phyloP scores from a whole-genome alignment of 331 rosid genomes.

The Quercus phellos region DNA sequence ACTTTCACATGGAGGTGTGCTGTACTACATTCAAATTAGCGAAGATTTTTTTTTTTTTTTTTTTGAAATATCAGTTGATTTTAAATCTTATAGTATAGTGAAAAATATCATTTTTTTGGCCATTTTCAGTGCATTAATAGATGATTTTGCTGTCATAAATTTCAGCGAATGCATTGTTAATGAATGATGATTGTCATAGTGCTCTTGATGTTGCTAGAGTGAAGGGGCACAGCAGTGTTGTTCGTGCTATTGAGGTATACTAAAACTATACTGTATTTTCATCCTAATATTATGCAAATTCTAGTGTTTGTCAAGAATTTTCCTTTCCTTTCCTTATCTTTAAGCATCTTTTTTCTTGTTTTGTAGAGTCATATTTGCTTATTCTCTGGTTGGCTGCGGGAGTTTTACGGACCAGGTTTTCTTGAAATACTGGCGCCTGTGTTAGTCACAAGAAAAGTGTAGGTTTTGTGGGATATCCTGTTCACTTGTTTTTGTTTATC shows the following conservation, averaged over 20 bases:
- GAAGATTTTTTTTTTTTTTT: conserved; percentile 3
- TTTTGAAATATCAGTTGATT: neutral
- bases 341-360: conserved; percentile 4
- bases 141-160: conserved; percentile 15
- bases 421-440: conserved; percentile 79
- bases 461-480: conserved; percentile 33
- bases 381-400: conserved; percentile 97
- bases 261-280: neutral
- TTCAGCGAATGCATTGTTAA: conserved; percentile 72
- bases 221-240: conserved; percentile 71
- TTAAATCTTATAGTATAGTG: conserved; percentile 9
- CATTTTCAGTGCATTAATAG: conserved; percentile 5
- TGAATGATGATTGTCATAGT: conserved; percentile 96
- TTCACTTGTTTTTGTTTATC: conserved; percentile 18
- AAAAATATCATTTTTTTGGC: neutral
- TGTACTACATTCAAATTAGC: conserved; percentile 6
- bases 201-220: conserved; percentile 88
- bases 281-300: neutral
- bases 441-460: conserved; percentile 81
- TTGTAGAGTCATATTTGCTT: conserved; percentile 76
- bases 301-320: conserved; percentile 9
- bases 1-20: conserved; percentile 72
- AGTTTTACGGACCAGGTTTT: conserved; percentile 86
- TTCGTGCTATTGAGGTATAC: conserved; percentile 82
- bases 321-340: conserved; percentile 4